Conservation (phyloP, 495 filamentous ascomycete genomes). For the Penicillium cataractarum region DNA sequence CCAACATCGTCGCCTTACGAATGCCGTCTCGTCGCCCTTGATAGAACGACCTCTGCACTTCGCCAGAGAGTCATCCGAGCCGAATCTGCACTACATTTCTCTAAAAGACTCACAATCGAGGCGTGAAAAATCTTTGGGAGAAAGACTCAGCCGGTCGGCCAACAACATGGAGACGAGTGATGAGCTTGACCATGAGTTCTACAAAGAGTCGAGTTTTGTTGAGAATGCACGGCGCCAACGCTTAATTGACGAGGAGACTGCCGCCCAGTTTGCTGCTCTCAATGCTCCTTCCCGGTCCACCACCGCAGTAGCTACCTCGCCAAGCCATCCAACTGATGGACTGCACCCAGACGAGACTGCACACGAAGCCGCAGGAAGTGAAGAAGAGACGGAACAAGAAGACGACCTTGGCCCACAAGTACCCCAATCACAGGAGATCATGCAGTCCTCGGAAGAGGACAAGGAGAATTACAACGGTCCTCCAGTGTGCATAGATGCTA, state of each 20-base stretch:
- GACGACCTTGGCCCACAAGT: constrained; percentile 38
- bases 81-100: constrained; percentile 52
- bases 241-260: constrained; percentile 41
- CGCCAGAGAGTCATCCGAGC: constrained; percentile 47
- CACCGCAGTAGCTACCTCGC: constrained; percentile 12
- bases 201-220: constrained; percentile 48
- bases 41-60: constrained; percentile 36
- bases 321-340: background rate
- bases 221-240: constrained; percentile 42
- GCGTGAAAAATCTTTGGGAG: constrained; percentile 37
- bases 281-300: constrained; percentile 39
- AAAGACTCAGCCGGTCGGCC: constrained; percentile 46
- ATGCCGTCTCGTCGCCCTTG: constrained; percentile 48
- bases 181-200: constrained; percentile 51
- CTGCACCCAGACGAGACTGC: constrained; percentile 13
- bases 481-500: constrained; percentile 30
- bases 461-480: constrained; percentile 52
- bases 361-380: constrained; percentile 37
- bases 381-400: constrained; percentile 58
- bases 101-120: constrained; percentile 55
- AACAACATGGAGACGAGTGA: constrained; percentile 44
- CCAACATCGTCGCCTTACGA: constrained; percentile 42
- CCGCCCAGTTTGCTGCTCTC: constrained; percentile 44
- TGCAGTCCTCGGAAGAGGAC: constrained; percentile 47
- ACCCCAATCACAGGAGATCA: constrained; percentile 30